Base-by-base conservation (phyloP, 345 rosid species). In the Microthlaspi erraticum region DNA sequence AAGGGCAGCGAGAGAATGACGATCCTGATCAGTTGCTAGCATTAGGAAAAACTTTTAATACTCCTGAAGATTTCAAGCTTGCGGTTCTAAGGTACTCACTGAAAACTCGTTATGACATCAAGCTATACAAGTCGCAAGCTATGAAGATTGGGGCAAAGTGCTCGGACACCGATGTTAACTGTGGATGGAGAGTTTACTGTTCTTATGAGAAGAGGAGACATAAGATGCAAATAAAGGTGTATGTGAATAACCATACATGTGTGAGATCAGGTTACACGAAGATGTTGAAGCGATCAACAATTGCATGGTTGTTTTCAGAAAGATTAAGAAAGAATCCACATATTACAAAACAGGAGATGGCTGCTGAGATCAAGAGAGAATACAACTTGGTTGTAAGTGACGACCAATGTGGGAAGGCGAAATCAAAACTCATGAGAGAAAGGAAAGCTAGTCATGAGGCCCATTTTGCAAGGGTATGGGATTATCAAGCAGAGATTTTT, bases 81-180 rank as follows among this genome's bases (percentile, higher is more conserved):
- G 43, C 43, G 6, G 5, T 11, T 39, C n/a, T 39, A 1, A 3
- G 5, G n/a, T 11, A 11, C 3, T 39, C n/a, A 3, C 5, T 11
- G 5, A 39, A 39, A 39, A 39, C n/a, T n/a, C n/a, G n/a, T n/a
- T 53, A 53, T 4, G 59, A 57, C 16, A 57, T 57, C 5, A 57
- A n/a, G n/a, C n/a, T n/a, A n/a, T n/a, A n/a, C n/a, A n/a, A n/a
- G n/a, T n/a, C n/a, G n/a, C n/a, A n/a, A n/a, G n/a, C n/a, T n/a
- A n/a, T n/a, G n/a, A n/a, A n/a, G n/a, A n/a, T n/a, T 17, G 29
- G 31, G 36, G 44, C n/a, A 0, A 57, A 37, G 5, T 57, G 62
- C 17, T 53, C 19, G 12, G 57, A 52, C 7, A 5, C 1, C 0
- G n/a, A 52, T 2, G 9, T 5, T 5, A 10, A 16, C 0, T 56